Base-by-base conservation (phyloP, 306 rosid species). In the Phaseolus lunatus region DNA sequence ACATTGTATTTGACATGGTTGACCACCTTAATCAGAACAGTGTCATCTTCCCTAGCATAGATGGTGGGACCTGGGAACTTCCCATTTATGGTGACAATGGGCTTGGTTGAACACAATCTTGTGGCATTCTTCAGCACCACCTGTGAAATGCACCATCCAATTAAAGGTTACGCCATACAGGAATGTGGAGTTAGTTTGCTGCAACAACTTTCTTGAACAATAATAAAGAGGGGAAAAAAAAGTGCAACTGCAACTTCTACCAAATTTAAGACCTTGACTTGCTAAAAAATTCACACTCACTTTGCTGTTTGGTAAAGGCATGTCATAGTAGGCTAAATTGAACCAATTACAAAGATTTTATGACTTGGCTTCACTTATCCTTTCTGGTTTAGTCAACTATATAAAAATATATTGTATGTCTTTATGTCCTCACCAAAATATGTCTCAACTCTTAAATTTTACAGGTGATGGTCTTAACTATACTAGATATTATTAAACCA, bases 1-100 rank as follows among this genome's bases (percentile, higher is more conserved):
- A 91, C 89, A 31, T 91, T 93, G 85, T 91, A 91, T 6, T 90
- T 87, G 84, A 91, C 98, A 41, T 93, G 98, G 82, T 85, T 85
- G 68, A 85, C 86, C 45, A 85, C 89, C 26, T 85, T 85, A 1
- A 85, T 61, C 19, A 85, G 74, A 57, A 82, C 80, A 48, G 78
- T 85, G 57, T 85, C 89, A 71, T 85, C 89, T 79, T 85, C 89
- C 71, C 89, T 82, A 43, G 89, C 89, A 76, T 85, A 85, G 52
- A 85, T 85, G 45, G 83, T 85, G 49, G 89, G 89, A 18, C 89
- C 89, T 11, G 89, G 86, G 74, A 79, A 82, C 14, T 82, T 79
- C 4, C 86, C 89, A 73, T 85, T 82, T 39, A 85, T 3, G 1
- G 86, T 85, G 37, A 82, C 89, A 66, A 79, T 85, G 52, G 89